Evolutionary conservation across 306 rosid genomes (phyloP).

Genomic region (Vicia sativa): DNA sequence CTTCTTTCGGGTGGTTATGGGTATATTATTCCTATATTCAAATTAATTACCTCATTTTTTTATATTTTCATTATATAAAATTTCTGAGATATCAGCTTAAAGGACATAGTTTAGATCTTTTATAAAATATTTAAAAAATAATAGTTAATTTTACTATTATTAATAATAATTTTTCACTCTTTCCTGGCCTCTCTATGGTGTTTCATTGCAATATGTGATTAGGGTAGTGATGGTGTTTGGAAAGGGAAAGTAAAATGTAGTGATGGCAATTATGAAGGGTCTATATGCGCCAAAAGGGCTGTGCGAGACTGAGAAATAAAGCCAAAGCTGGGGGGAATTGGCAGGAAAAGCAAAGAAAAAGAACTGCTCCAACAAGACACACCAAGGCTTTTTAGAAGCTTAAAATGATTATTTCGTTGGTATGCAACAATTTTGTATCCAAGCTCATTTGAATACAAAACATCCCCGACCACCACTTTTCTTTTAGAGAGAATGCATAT

Average conservation of each 20-base stretch:
- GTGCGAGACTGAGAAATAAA: slow-evolving; percentile 29
- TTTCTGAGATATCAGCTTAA: too few relatives aligned
- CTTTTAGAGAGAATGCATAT: neutral
- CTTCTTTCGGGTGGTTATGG: too few relatives aligned
- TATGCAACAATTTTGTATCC: neutral
- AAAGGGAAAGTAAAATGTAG: slow-evolving; percentile 30
- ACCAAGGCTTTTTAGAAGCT: slow-evolving; percentile 33
- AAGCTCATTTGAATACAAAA: neutral
- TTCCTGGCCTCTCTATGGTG: neutral
- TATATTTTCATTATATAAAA: too few relatives aligned
- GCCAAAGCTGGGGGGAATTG: slow-evolving; percentile 29
- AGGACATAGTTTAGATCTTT: too few relatives aligned
- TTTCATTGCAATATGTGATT: slow-evolving; percentile 5
- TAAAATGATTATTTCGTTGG: slow-evolving; percentile 14
- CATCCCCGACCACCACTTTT: neutral
- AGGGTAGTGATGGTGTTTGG: neutral
- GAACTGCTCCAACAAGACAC: slow-evolving; percentile 13
- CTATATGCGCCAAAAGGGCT: slow-evolving; percentile 23
- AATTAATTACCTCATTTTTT: too few relatives aligned
- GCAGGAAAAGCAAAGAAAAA: slow-evolving; percentile 34
- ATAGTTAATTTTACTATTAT: too few relatives aligned
- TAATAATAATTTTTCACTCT: too few relatives aligned
- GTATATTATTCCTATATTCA: too few relatives aligned
- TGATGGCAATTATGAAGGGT: slow-evolving; percentile 38
- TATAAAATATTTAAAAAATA: too few relatives aligned